Evolutionary conservation across 208 protist genomes (phyloP).

Genomic region (Trypanosoma melophagium): DNA sequence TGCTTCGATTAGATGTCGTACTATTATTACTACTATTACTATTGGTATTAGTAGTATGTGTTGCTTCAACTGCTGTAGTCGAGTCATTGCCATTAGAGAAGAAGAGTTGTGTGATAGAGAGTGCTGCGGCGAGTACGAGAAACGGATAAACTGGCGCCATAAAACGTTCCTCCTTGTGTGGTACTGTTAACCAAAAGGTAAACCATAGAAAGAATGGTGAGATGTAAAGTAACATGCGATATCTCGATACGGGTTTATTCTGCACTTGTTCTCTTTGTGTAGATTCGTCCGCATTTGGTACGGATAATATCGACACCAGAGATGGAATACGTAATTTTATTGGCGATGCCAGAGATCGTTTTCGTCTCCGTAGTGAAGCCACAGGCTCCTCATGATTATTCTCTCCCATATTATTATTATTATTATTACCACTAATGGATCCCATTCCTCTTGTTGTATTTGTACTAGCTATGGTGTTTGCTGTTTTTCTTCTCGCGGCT

Average conservation of each 20-base stretch:
- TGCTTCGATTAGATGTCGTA: not conserved
- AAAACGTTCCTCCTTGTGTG: conserved; percentile 97
- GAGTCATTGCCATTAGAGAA: no score
- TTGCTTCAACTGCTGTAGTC: not conserved
- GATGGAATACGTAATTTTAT: not conserved
- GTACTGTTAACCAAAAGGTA: conserved; percentile 76
- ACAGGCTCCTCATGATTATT: not conserved
- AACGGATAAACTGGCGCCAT: conserved; percentile 93
- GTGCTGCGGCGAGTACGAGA: conserved; percentile 73
- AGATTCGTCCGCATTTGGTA: not conserved
- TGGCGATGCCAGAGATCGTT: not conserved
- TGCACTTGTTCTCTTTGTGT: no score
- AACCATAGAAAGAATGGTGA: conserved; percentile 90
- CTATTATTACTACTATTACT: not conserved
- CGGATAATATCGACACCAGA: not conserved
- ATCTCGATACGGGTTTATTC: conserved; percentile 30
- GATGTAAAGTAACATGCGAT: conserved; percentile 56
- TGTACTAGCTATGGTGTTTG: not conserved
- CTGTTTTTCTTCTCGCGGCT: not conserved
- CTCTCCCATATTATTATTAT: not conserved
- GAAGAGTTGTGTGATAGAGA: conserved; percentile 41
- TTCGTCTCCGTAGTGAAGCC: not conserved
- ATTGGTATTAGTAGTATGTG: not conserved
- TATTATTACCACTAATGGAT: not conserved
- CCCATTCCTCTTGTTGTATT: not conserved